Conservation (phyloP, 2,329 filamentous ascomycete genomes). For the Huntiella savannae region DNA sequence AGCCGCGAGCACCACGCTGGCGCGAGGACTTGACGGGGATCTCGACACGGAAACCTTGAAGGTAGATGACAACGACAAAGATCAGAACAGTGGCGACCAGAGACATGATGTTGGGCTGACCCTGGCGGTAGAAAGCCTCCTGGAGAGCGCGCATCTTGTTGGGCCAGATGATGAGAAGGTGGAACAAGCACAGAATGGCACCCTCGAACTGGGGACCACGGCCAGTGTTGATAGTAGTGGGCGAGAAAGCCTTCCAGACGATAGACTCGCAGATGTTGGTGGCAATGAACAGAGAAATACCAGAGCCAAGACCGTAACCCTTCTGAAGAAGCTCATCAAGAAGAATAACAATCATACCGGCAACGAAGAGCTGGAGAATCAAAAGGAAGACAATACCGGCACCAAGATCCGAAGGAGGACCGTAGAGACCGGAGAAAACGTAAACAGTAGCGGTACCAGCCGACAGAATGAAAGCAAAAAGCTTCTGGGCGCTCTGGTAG, state of each 20-base stretch:
- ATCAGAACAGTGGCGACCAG: slow-evolving; percentile 79
- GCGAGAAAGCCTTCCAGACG: slow-evolving; percentile 99
- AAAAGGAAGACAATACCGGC: slow-evolving; percentile 96
- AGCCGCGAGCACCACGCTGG: slow-evolving; percentile 95
- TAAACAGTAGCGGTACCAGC: slow-evolving; percentile 96
- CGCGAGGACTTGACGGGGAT: slow-evolving; percentile 98
- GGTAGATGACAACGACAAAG: slow-evolving; percentile 96
- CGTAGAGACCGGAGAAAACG: slow-evolving; percentile 95
- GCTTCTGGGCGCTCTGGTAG: slow-evolving; percentile 98
- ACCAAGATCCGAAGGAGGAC: slow-evolving; percentile 86
- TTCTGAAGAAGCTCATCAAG: slow-evolving; percentile 98
- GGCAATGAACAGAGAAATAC: slow-evolving; percentile 98
- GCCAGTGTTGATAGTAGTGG: slow-evolving; percentile 97
- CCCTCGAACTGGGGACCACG: slow-evolving; percentile 98
- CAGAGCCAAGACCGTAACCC: slow-evolving; percentile 93
- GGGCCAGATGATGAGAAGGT: slow-evolving; percentile 93
- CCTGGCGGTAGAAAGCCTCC: slow-evolving; percentile 98
- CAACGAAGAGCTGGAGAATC: slow-evolving; percentile 92
- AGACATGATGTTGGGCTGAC: slow-evolving; percentile 99
- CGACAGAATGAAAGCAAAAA: slow-evolving; percentile 92
- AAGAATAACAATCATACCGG: slow-evolving; percentile 95
- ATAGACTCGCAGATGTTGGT: slow-evolving; percentile 99
- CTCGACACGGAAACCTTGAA: slow-evolving; percentile 97
- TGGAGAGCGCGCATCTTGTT: slow-evolving; percentile 98
- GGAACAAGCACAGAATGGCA: slow-evolving; percentile 92